A percentile compares a stretch with the other conserved stretches of the same genome.
Evolutionary conservation across 352 stramenopile genomes (phyloP).

Genomic region (Phytophthora cajani): DNA sequence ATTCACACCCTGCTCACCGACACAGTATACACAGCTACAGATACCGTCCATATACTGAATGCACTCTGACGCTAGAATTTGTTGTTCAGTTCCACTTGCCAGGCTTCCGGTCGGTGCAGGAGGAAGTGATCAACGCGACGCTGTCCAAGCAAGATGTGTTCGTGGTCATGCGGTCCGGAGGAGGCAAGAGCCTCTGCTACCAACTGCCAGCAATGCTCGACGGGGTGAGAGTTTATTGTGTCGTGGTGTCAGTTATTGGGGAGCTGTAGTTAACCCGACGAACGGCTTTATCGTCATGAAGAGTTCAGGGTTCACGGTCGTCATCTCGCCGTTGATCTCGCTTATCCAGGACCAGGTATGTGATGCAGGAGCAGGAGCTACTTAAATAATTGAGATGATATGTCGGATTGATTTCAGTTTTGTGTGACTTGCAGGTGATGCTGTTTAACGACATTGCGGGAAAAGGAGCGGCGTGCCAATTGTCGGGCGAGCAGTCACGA

Average conservation of each 20-base stretch:
- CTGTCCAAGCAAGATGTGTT: conserved; percentile 90
- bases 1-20: conserved; percentile 41
- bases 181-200: conserved; percentile 91
- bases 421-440: conserved; percentile 46
- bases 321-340: conserved; percentile 93
- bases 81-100: conserved; percentile 73
- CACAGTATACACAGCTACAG: conserved; percentile 13
- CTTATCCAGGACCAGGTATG: conserved; percentile 94
- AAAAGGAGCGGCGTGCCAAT: conserved; percentile 50
- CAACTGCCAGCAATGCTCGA: conserved; percentile 85
- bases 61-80: conserved; percentile 3
- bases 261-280: not conserved
- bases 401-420: not conserved
- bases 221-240: conserved; percentile 42
- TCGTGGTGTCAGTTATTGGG: not conserved
- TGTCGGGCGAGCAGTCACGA: conserved; percentile 66
- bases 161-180: conserved; percentile 92
- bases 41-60: not conserved
- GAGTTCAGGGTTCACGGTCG: conserved; percentile 79
- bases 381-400: not conserved
- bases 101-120: conserved; percentile 90
- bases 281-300: not conserved
- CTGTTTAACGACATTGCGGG: conserved; percentile 76
- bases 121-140: conserved; percentile 92
- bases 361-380: not conserved